These are phyloP conservation scores for Stereocaulon alpinum DNA, from an alignment of 495 filamentous ascomycete genomes.

Conservation along the genomic window DNA sequence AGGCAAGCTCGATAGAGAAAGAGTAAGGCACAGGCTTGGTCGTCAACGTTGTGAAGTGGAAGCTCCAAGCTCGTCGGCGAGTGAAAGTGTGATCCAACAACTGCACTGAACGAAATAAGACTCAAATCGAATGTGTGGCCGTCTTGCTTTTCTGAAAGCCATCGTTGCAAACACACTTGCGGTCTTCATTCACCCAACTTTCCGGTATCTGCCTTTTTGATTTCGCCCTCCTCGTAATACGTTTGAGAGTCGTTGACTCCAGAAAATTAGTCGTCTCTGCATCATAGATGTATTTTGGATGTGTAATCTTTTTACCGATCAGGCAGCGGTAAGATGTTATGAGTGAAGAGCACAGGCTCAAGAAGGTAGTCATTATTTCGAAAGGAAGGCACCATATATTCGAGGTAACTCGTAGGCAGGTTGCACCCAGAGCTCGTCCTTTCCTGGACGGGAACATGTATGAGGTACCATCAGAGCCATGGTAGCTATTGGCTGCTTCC, in stretches of 20 bases:
- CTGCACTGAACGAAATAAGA: not conserved
- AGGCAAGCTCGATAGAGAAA: not conserved
- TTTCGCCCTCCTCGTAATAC: not conserved
- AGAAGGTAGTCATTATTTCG: not conserved
- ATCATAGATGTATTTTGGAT: not conserved
- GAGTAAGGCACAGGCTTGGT: not conserved
- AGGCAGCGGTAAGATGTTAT: not conserved
- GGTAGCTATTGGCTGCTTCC: not conserved
- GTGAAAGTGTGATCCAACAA: too few relatives aligned
- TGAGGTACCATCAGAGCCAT: not conserved
- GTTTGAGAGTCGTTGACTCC: not conserved
- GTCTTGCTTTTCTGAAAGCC: not conserved
- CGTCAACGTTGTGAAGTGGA: not conserved
- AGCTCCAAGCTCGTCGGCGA: not conserved
- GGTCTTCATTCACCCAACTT: not conserved
- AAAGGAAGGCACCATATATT: not conserved
- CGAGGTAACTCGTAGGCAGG: too few relatives aligned
- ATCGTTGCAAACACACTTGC: not conserved
- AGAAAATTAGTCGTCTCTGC: not conserved
- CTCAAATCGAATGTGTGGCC: not conserved
- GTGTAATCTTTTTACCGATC: not conserved
- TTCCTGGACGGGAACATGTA: not conserved
- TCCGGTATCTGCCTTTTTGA: conserved; percentile 1
- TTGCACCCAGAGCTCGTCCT: not conserved
- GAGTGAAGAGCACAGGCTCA: not conserved